Percentiles rank a stretch among this genome's conserved stretches.
Evolutionary conservation across 345 rosid genomes (phyloP).

Genomic region (Gossypium australe): DNA sequence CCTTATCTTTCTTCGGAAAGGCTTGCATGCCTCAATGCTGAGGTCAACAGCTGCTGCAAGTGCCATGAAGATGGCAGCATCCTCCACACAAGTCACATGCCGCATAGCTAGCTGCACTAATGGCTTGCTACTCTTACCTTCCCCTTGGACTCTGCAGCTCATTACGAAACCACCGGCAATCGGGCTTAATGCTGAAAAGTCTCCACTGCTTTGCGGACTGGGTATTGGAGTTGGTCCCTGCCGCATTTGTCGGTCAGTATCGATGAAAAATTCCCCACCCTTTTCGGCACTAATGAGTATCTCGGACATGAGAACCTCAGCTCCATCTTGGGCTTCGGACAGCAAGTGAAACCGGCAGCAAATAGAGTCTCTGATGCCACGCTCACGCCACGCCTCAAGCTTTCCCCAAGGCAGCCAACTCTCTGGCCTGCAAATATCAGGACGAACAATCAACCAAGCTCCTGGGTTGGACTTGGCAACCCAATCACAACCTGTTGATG

Average conservation of each 20-base stretch:
- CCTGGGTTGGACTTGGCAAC: slow-evolving; percentile 96
- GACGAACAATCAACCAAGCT: slow-evolving; percentile 88
- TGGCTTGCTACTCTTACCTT: slow-evolving; percentile 82
- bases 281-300: slow-evolving; percentile 75
- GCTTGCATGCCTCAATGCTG: slow-evolving; percentile 87
- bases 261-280: slow-evolving; percentile 87
- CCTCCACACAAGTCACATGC: slow-evolving; percentile 89
- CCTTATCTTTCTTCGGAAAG: slow-evolving; percentile 64
- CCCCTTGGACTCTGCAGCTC: slow-evolving; percentile 92
- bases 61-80: slow-evolving; percentile 94
- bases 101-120: slow-evolving; percentile 81
- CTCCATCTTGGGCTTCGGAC: slow-evolving; percentile 70
- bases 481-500: slow-evolving; percentile 95
- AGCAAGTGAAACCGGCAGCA: slow-evolving; percentile 85
- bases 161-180: slow-evolving; percentile 71
- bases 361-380: slow-evolving; percentile 77
- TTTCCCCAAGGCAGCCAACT: slow-evolving; percentile 99
- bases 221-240: slow-evolving; percentile 65
- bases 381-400: slow-evolving; percentile 96
- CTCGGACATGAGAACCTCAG: slow-evolving; percentile 80
- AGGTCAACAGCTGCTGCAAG: slow-evolving; percentile 95
- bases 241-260: slow-evolving; percentile 69
- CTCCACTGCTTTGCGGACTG: slow-evolving; percentile 92
- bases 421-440: slow-evolving; percentile 71
- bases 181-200: slow-evolving; percentile 61